Base-by-base conservation (phyloP, 257 asterid species). In the Lycium ferocissimum region DNA sequence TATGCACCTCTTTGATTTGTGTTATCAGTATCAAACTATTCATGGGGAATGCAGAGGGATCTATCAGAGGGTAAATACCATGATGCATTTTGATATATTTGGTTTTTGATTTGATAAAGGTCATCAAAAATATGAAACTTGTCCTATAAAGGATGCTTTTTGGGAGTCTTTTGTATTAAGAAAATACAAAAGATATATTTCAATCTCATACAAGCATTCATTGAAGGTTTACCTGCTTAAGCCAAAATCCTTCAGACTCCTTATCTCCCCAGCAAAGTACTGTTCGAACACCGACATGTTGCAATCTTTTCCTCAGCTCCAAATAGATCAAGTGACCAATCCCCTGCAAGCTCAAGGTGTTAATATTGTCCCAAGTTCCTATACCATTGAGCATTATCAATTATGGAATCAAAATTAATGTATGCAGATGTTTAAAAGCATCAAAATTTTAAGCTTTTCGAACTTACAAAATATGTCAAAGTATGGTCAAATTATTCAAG, bases 161-260 rank as follows among this genome's bases (percentile, higher is more conserved):
- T 8, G 14, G 26, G 9, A 26, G 62, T 51, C 9, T 8, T 76
- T 76, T 26, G 3, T 75, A 49, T 45, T 38, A 38, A 70, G 79
- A 72, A 72, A 72, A n/a, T 72, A 72, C 35, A 73, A 45, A 45
- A 40, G n/a, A 0, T 73, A 73, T 73, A 51, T 13, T 45, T 71
- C 79, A 47, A 40, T 40, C 72, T 54, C 35, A 80, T 56, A 83
- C 20, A 65, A 66, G 53, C 38, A 63, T 26, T 80, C 18, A 26
- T 33, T 45, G 22, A 73, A 78, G 76, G 83, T 56, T 2, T 86
- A 96, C 99, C 99, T 91, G 98, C 86, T 90, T 94, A 69, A 88
- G 82, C 98, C 98, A 96, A 91, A 96, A 96, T 85, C 95, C 98
- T 91, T 93, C 96, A 43, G 99, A 96, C 86, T 92, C 98, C 85